Evolutionary conservation across 73 alveolate genomes (phyloP).

Genomic region (Tetrahymena malaccensis): DNA sequence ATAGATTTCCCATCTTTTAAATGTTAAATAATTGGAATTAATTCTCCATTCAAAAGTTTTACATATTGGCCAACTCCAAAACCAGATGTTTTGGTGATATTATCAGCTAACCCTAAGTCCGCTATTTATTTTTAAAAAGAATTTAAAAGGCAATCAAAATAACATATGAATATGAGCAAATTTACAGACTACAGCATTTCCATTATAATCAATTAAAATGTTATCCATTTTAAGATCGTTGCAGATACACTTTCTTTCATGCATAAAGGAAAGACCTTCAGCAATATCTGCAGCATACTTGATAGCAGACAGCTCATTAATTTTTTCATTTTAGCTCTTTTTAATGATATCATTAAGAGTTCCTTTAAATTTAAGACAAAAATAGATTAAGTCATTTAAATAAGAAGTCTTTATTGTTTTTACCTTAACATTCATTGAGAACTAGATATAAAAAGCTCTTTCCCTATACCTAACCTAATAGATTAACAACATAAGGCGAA

Average conservation of each 20-base stretch:
- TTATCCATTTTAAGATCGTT: not conserved
- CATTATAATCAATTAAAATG: too few species aligned
- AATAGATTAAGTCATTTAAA: not conserved
- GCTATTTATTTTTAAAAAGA: not conserved
- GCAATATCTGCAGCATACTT: not conserved
- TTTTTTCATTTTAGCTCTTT: not conserved
- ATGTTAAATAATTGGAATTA: not conserved
- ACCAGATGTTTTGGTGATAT: not conserved
- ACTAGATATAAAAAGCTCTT: not conserved
- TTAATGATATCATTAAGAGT: not conserved
- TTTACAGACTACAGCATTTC: not conserved
- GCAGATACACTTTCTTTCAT: not conserved
- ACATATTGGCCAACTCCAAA: not conserved
- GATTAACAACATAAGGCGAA: too few species aligned
- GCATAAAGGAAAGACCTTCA: not conserved
- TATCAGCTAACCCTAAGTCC: not conserved
- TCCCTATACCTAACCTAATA: not conserved
- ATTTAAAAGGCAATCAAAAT: too few species aligned
- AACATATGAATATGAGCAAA: too few species aligned
- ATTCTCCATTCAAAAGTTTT: too few species aligned
- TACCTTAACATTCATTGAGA: not conserved
- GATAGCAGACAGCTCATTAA: not conserved
- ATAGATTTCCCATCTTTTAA: not conserved
- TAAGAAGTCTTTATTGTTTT: not conserved
- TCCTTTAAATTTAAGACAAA: not conserved